These are phyloP conservation scores for Euryodendron excelsum DNA, from an alignment of 148 eudicot genomes.

Conservation along the genomic window DNA sequence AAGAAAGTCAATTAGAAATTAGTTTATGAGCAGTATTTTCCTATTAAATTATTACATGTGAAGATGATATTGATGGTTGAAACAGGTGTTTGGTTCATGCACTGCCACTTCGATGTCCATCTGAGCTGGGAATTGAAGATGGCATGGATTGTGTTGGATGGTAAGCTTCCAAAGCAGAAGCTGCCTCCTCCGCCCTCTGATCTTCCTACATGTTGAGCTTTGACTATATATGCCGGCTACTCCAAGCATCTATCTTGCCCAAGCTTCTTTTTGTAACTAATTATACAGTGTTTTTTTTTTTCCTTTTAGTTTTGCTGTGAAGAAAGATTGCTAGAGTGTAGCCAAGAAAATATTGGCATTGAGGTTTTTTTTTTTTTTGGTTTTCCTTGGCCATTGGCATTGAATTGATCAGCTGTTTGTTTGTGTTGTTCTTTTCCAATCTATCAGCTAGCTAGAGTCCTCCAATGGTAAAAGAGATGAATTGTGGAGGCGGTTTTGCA, in stretches of 20 bases:
- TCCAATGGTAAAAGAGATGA: background rate
- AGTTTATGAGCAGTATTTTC: too few species aligned
- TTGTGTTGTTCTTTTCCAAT: background rate
- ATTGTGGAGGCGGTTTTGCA: background rate
- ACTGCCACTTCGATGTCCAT: slow-evolving; percentile 70
- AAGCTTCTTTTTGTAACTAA: background rate
- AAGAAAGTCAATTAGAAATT: too few species aligned
- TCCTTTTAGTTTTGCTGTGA: background rate
- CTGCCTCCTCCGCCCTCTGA: slow-evolving; percentile 66
- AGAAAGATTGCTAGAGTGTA: background rate
- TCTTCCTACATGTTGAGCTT: slow-evolving; percentile 52
- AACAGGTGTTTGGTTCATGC: slow-evolving; percentile 70
- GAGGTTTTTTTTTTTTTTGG: background rate
- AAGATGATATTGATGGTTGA: background rate
- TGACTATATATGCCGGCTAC: background rate
- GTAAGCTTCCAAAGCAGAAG: slow-evolving; percentile 56
- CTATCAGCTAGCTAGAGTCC: background rate
- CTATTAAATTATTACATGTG: too few species aligned
- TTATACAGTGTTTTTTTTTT: background rate
- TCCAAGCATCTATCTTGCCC: background rate
- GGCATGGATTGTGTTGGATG: slow-evolving; percentile 68
- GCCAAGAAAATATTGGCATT: background rate
- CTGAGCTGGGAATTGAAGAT: slow-evolving; percentile 67
- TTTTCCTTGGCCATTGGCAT: background rate
- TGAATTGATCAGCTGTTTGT: background rate